Conservation (phyloP, 2,329 filamentous ascomycete genomes). For the Xylariaceae sp. region DNA sequence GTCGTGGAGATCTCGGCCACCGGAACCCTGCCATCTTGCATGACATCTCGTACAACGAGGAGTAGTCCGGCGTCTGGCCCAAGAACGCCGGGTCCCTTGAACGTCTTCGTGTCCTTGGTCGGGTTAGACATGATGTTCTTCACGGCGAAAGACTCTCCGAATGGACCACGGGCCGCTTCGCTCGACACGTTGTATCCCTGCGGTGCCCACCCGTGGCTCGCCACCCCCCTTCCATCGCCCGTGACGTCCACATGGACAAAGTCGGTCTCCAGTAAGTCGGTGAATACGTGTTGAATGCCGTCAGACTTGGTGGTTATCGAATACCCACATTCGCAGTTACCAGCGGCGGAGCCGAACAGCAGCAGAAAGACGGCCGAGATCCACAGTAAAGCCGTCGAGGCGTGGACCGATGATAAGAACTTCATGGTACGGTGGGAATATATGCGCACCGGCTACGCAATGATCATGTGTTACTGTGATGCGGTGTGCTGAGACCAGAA, state of each 20-base stretch:
- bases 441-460: conserved; percentile 1
- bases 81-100: conserved; percentile 39
- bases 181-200: conserved; percentile 62
- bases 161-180: conserved; percentile 54
- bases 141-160: conserved; percentile 57
- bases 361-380: conserved; percentile 12
- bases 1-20: conserved; percentile 59
- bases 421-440: conserved; percentile 7
- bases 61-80: conserved; percentile 48
- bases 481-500: conserved; percentile 5
- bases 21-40: conserved; percentile 48
- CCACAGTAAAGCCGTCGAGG: conserved; percentile 10
- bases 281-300: conserved; percentile 49
- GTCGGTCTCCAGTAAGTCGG: conserved; percentile 65
- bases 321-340: conserved; percentile 69
- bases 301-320: conserved; percentile 44
- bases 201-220: conserved; percentile 47
- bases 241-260: conserved; percentile 52
- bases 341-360: conserved; percentile 25
- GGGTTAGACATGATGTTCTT: conserved; percentile 54
- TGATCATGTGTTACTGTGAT: not conserved
- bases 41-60: conserved; percentile 46
- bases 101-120: conserved; percentile 37
- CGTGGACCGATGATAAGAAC: not conserved
- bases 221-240: conserved; percentile 39